A percentile compares a stretch with the other conserved stretches of the same genome.
These are phyloP conservation scores for Dryas octopetala DNA, from an alignment of 306 rosid genomes.

Conservation along the genomic window DNA sequence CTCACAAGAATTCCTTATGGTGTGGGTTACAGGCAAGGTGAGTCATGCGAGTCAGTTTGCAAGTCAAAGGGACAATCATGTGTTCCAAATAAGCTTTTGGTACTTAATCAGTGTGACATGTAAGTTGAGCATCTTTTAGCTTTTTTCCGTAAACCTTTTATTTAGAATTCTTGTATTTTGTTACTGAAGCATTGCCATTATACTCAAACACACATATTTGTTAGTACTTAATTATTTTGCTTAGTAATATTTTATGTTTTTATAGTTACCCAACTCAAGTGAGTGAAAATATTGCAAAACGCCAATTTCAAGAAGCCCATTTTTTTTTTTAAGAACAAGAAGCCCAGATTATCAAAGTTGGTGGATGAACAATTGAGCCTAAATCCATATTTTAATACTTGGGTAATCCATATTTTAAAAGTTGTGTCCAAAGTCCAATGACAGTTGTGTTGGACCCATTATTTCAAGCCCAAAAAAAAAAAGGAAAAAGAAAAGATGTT, in stretches of 20 bases:
- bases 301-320: not conserved
- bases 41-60: conserved; percentile 87
- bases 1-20: conserved; percentile 28
- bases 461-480: no score
- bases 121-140: conserved; percentile 42
- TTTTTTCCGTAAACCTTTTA: conserved; percentile 14
- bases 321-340: no score
- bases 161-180: not conserved
- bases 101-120: conserved; percentile 87
- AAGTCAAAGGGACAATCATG: conserved; percentile 81
- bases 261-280: not conserved
- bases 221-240: no score
- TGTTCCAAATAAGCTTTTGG: conserved; percentile 75
- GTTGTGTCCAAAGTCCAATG: no score
- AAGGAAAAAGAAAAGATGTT: no score
- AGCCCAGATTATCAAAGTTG: no score
- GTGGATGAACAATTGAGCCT: no score
- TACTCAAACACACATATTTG: not conserved
- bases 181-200: not conserved
- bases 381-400: no score
- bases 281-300: not conserved
- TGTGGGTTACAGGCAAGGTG: conserved; percentile 71
- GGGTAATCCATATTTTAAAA: no score
- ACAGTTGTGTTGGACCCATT: no score
- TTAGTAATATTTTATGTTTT: no score